These are phyloP conservation scores for Gossypium longicalyx DNA, from an alignment of 345 rosid genomes.

Conservation along the genomic window DNA sequence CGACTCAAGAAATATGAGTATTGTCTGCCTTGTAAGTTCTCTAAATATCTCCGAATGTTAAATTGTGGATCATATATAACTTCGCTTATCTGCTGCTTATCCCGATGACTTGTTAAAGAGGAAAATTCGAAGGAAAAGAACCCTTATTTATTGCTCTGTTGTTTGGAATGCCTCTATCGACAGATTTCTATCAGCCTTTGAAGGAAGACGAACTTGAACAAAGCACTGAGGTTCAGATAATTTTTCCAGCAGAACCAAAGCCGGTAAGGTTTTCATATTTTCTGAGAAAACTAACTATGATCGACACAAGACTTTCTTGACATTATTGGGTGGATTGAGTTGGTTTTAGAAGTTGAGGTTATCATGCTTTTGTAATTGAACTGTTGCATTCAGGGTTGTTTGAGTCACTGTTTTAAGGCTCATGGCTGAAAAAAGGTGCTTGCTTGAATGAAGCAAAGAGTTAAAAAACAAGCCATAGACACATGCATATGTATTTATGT, in stretches of 20 bases:
- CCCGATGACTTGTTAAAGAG: background rate
- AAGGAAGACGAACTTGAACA: conserved; percentile 85
- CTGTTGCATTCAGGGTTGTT: too few relatives aligned
- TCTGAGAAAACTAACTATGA: background rate
- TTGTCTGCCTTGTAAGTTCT: conserved; percentile 88
- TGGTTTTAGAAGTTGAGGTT: background rate
- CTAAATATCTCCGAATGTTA: conserved; percentile 8
- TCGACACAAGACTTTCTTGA: conserved; percentile 12
- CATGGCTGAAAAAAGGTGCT: too few relatives aligned
- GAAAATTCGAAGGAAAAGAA: background rate
- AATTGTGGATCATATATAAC: background rate
- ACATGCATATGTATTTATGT: too few relatives aligned
- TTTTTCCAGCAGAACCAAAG: conserved; percentile 69
- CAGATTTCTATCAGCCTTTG: conserved; percentile 87
- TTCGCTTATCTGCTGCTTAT: background rate
- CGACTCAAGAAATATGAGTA: conserved; percentile 84
- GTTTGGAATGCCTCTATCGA: conserved; percentile 6
- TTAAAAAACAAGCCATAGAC: too few relatives aligned
- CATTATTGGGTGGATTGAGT: background rate
- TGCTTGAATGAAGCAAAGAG: too few relatives aligned
- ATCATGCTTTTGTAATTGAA: background rate
- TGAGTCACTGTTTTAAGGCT: too few relatives aligned
- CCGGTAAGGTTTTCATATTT: conserved; percentile 50
- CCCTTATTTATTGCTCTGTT: background rate
- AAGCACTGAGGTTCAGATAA: conserved; percentile 73